Percentiles rank a stretch among this genome's conserved stretches.
Conservation (phyloP, 345 rosid species). For the Eucalyptus lansdowneana region DNA sequence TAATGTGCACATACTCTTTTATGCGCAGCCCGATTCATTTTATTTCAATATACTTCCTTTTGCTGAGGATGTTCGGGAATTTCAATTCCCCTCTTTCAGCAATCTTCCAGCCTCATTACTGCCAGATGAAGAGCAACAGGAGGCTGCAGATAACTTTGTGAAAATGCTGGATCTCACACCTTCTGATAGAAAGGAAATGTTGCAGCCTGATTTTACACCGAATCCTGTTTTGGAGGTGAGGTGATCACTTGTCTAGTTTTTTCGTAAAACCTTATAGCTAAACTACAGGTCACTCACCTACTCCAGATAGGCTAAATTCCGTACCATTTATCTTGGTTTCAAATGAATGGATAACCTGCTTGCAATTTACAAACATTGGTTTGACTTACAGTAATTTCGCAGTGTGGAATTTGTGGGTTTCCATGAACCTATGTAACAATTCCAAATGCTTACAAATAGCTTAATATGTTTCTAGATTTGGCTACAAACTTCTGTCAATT, state of each 20-base stretch:
- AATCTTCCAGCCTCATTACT: conserved; percentile 54
- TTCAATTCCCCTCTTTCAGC: conserved; percentile 76
- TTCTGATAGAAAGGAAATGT: conserved; percentile 43
- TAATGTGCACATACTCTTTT: not conserved
- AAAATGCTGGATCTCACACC: conserved; percentile 83
- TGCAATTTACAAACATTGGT: not conserved
- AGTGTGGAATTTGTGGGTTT: not conserved
- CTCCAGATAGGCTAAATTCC: not conserved
- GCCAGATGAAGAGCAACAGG: conserved; percentile 78
- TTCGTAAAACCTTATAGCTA: not conserved
- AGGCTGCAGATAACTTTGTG: conserved; percentile 70
- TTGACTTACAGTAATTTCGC: not conserved
- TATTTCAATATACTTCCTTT: conserved; percentile 83
- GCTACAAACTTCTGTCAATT: not conserved
- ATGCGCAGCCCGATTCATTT: conserved; percentile 79
- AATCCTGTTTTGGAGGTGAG: conserved; percentile 82
- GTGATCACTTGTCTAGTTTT: not conserved
- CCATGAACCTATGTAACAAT: not conserved
- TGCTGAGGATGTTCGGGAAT: conserved; percentile 86
- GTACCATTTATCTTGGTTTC: not conserved
- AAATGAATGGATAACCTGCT: not conserved
- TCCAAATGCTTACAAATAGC: not conserved
- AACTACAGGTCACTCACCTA: not conserved
- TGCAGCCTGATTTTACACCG: conserved; percentile 74
- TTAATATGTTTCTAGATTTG: not conserved